These are phyloP conservation scores for Monosporascus sp. DNA, from an alignment of 2,329 filamentous ascomycete species.

Conservation along the genomic window DNA sequence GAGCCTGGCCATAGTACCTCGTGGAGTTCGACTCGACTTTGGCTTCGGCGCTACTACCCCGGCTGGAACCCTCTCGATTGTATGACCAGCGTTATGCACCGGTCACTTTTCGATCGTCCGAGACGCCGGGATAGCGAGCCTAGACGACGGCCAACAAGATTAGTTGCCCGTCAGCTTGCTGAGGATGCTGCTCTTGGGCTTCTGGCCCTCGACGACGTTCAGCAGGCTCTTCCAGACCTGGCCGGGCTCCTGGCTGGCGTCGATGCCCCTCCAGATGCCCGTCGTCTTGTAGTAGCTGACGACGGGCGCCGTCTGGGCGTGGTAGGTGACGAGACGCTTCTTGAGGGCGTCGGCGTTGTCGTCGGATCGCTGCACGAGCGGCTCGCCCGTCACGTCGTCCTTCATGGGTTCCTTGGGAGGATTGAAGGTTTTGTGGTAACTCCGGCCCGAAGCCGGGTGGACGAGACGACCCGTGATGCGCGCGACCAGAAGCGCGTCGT, in stretches of 20 bases:
- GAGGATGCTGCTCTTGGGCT: conserved; percentile 38
- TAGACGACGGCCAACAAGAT: background rate
- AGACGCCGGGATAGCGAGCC: background rate
- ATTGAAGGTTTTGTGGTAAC: conserved; percentile 99
- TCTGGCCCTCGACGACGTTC: conserved; percentile 69
- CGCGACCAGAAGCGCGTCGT: conserved; percentile 86
- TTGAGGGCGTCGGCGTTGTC: conserved; percentile 94
- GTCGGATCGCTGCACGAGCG: conserved; percentile 90
- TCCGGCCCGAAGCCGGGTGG: conserved; percentile 91
- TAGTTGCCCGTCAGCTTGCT: conserved; percentile 33
- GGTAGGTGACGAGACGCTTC: conserved; percentile 92
- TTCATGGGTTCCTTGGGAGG: conserved; percentile 91
- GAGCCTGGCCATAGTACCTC: background rate
- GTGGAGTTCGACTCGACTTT: background rate
- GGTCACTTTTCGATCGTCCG: background rate
- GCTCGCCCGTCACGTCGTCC: conserved; percentile 95
- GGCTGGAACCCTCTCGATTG: background rate
- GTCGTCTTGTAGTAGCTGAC: conserved; percentile 96
- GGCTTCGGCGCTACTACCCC: background rate
- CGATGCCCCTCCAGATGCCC: conserved; percentile 92
- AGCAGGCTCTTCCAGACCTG: conserved; percentile 94
- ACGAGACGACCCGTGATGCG: conserved; percentile 95
- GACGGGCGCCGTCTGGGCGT: conserved; percentile 87
- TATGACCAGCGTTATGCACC: background rate
- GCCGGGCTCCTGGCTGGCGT: conserved; percentile 92